Percentiles rank a stretch among this genome's conserved stretches.
Conservation (phyloP, 192 early-diverging fungal genomes). For the Spinellus fusiger region DNA sequence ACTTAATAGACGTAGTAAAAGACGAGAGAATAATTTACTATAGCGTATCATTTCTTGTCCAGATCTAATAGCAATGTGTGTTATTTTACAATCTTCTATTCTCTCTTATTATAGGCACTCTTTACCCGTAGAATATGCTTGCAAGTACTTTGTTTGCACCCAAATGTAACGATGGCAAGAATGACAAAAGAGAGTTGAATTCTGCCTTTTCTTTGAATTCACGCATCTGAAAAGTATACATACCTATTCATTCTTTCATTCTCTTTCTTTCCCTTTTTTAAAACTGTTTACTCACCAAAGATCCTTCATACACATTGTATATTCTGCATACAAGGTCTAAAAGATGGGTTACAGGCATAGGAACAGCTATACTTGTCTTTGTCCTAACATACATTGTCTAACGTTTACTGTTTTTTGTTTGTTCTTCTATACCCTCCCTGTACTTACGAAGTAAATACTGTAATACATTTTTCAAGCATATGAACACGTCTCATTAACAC, state of each 20-base stretch:
- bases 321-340: constrained; percentile 43
- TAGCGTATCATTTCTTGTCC: constrained; percentile 26
- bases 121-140: constrained; percentile 38
- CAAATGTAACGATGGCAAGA: constrained; percentile 38
- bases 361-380: constrained; percentile 32
- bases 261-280: not conserved
- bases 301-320: constrained; percentile 37
- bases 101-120: not conserved
- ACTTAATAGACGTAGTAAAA: constrained; percentile 28
- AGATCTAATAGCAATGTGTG: constrained; percentile 12
- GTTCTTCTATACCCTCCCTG: constrained; percentile 14
- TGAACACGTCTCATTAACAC: constrained; percentile 30
- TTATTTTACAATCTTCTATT: not conserved
- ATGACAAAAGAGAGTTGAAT: constrained; percentile 39
- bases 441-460: constrained; percentile 32
- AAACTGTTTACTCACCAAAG: constrained; percentile 23
- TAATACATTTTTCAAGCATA: constrained; percentile 30
- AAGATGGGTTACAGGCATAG: constrained; percentile 44
- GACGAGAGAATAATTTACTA: constrained; percentile 23
- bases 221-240: constrained; percentile 19
- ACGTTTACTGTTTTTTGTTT: constrained; percentile 8
- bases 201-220: constrained; percentile 44
- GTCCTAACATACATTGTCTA: constrained; percentile 33
- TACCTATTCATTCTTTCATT: not conserved
- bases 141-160: constrained; percentile 35